phyloP scores from a whole-genome alignment of 345 rosid genomes.

The Brassica juncea region DNA sequence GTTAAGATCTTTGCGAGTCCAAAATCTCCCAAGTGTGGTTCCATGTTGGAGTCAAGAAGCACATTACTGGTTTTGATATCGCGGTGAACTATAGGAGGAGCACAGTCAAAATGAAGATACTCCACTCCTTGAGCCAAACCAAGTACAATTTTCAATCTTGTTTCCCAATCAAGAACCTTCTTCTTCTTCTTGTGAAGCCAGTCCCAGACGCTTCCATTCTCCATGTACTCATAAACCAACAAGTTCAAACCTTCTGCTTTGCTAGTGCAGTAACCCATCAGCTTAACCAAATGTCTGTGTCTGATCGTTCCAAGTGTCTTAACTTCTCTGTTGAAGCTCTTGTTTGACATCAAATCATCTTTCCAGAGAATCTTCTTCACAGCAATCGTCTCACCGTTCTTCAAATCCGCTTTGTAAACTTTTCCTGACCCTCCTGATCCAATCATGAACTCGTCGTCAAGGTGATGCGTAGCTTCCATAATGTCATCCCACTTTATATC shows the following conservation, averaged over 20 bases:
- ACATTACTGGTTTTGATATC: constrained; percentile 91
- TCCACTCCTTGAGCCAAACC: constrained; percentile 89
- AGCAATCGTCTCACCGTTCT: constrained; percentile 65
- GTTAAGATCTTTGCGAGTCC: constrained; percentile 77
- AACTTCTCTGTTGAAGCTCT: constrained; percentile 79
- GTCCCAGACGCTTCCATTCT: constrained; percentile 92
- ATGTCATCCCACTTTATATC: constrained; percentile 80
- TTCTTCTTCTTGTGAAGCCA: constrained; percentile 65
- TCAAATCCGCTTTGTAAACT: constrained; percentile 65
- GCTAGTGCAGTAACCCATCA: constrained; percentile 78
- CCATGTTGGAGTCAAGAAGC: constrained; percentile 74
- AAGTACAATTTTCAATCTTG: constrained; percentile 68
- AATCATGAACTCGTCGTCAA: constrained; percentile 73
- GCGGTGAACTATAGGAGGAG: constrained; percentile 75
- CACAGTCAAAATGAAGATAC: constrained; percentile 91
- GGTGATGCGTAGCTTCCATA: constrained; percentile 73
- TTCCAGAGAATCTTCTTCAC: constrained; percentile 75
- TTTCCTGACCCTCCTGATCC: constrained; percentile 95
- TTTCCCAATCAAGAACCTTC: constrained; percentile 68
- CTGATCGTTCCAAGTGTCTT: constrained; percentile 73
- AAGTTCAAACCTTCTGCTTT: constrained; percentile 63
- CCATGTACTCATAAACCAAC: constrained; percentile 88
- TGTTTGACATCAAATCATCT: constrained; percentile 64
- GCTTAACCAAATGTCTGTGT: constrained; percentile 86
- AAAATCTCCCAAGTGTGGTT: constrained; percentile 91